A percentile compares a stretch with the other conserved stretches of the same genome.
Evolutionary conservation across 2,329 filamentous ascomycete genomes (phyloP).

Genomic region (Mycosphaerelloides madeirae): DNA sequence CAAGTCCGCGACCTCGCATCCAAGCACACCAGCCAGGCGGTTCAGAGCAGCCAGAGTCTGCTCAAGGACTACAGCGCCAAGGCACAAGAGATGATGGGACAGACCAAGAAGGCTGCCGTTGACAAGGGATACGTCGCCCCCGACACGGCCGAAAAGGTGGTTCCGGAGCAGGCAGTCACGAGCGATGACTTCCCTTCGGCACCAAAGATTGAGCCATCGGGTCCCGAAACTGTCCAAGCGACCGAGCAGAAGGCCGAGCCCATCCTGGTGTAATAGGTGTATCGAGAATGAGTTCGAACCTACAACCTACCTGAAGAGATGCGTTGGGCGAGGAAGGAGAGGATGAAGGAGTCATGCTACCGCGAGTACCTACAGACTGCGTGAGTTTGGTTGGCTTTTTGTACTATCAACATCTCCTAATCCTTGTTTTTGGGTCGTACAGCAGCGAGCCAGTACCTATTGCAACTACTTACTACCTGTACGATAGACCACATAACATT

Average conservation of each 20-base stretch:
- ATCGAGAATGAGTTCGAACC: background rate
- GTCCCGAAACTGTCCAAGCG: conserved; percentile 13
- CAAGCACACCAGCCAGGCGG: conserved; percentile 55
- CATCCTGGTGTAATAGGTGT: conserved; percentile 5
- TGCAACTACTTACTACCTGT: no score
- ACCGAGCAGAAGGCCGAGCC: conserved; percentile 14
- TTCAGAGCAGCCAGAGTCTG: conserved; percentile 54
- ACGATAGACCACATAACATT: no score
- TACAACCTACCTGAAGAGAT: background rate
- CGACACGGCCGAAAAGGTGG: conserved; percentile 29
- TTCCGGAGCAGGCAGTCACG: conserved; percentile 15
- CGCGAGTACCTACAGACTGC: no score
- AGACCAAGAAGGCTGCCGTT: conserved; percentile 33
- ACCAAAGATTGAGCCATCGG: conserved; percentile 19
- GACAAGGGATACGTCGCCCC: conserved; percentile 34
- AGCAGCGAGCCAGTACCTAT: no score
- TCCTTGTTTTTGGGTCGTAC: no score
- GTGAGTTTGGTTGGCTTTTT: no score
- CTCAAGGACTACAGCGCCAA: conserved; percentile 57
- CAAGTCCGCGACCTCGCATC: conserved; percentile 58
- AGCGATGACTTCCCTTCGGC: conserved; percentile 20
- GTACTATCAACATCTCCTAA: no score
- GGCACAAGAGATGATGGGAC: conserved; percentile 53
- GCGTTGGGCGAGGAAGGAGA: no score
- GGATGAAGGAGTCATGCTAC: no score